phyloP scores from a whole-genome alignment of 2,329 filamentous ascomycete species.

The Pseudonectria buxi region DNA sequence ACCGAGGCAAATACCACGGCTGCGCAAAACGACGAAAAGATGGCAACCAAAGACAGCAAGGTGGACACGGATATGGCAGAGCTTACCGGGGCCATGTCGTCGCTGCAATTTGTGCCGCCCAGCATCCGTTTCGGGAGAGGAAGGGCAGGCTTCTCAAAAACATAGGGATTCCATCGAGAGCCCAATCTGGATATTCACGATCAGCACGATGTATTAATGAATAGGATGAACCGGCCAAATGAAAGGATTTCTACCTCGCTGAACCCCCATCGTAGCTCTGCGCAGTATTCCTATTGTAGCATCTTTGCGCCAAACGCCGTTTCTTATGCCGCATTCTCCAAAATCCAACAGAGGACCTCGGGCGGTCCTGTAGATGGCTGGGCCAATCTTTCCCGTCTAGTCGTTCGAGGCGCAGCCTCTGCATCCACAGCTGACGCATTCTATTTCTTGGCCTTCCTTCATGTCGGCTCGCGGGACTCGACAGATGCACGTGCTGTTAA shows the following conservation, averaged over 20 bases:
- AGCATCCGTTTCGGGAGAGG: slow-evolving; percentile 60
- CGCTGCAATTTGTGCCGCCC: slow-evolving; percentile 62
- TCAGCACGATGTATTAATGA: slow-evolving; percentile 27
- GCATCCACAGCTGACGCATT: slow-evolving; percentile 94
- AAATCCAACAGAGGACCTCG: too few species aligned
- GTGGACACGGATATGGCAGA: slow-evolving; percentile 53
- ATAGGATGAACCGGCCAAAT: slow-evolving; percentile 22
- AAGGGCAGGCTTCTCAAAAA: slow-evolving; percentile 46
- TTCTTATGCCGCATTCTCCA: not conserved
- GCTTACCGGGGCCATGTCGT: slow-evolving; percentile 61
- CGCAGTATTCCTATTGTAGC: slow-evolving; percentile 5
- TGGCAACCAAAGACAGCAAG: slow-evolving; percentile 14
- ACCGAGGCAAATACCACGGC: slow-evolving; percentile 12
- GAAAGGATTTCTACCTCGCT: slow-evolving; percentile 31
- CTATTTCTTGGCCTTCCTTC: slow-evolving; percentile 82
- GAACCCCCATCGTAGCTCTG: slow-evolving; percentile 3
- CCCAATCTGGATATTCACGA: slow-evolving; percentile 20
- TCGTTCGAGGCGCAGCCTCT: slow-evolving; percentile 83
- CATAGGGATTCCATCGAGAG: slow-evolving; percentile 22
- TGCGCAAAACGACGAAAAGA: slow-evolving; percentile 8
- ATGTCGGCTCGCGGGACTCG: slow-evolving; percentile 84
- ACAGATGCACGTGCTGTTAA: slow-evolving; percentile 95
- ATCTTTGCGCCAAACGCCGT: slow-evolving; percentile 19
- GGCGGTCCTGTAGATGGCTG: too few species aligned
- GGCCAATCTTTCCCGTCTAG: slow-evolving; percentile 31